Evolutionary conservation across 352 stramenopile species (phyloP), one percentile per base, ranked within the genome.

Genomic region (Thalassiosira hispida): DNA sequence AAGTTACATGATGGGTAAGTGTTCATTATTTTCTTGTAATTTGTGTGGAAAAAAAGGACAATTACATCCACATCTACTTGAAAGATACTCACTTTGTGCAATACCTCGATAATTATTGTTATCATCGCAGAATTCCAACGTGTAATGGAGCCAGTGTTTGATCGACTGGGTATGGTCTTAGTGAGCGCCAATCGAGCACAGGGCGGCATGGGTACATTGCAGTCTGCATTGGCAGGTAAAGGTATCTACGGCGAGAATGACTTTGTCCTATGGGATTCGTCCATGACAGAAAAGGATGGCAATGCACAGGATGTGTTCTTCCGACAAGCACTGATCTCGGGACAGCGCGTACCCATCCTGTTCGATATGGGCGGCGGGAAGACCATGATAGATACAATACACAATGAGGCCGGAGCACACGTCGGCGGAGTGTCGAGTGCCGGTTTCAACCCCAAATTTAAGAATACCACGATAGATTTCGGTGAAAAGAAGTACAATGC

Each of bases 81-180:
- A n/a, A n/a, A n/a, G n/a, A n/a, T n/a, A n/a, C n/a, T n/a, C n/a
- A n/a, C n/a, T n/a, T n/a, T n/a, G n/a, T n/a, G n/a, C n/a, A n/a
- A n/a, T n/a, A n/a, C n/a, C n/a, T 62, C 53, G 11, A 31, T 38
- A 9, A 38, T 38, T 8, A 38, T 38, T 38, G 31, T 38, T 8
- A 8, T 8, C 8, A 8, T 38, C 62, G 1, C 29, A 72, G 46
- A 84, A 57, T 90, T 92, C 56, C 75, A 90, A 27, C 31, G 82
- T 11, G 61, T 91, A 27, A 91, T 92, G 84, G 87, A 90, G 76
- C 84, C 87, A 42, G 74, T 92, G 0, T 86, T 92, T 71, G 73
- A 86, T 69, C 74, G 76, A 22, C 60, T 92, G 14, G 84, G 84
- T 40, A 84, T 92, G 60, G 49, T 77, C 25, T 56, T 92, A 2